These are phyloP conservation scores for Neurospora sp. DNA, from an alignment of 495 filamentous ascomycete genomes.

Conservation along the genomic window DNA sequence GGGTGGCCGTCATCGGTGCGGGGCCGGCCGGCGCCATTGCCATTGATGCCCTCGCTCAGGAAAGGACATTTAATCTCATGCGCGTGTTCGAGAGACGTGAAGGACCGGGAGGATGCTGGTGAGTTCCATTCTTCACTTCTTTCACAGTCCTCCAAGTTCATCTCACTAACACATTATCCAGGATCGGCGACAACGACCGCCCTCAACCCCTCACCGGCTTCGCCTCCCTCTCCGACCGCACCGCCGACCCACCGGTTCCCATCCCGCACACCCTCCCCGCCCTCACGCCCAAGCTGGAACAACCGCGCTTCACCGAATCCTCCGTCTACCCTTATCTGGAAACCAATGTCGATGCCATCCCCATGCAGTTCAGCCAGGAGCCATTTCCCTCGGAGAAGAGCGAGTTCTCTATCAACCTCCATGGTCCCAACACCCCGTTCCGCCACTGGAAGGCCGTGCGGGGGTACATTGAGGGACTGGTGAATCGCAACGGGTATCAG, in stretches of 20 bases:
- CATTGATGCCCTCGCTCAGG: conserved; percentile 46
- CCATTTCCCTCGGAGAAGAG: conserved; percentile 25
- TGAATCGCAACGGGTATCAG: conserved; percentile 24
- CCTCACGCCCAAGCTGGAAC: conserved; percentile 28
- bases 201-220: conserved; percentile 29
- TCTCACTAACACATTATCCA: conserved; percentile 12
- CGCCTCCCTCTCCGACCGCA: conserved; percentile 31
- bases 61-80: conserved; percentile 45
- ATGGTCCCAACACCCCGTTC: conserved; percentile 26
- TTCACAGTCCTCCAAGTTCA: neutral
- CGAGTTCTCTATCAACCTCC: conserved; percentile 17
- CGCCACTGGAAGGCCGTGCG: conserved; percentile 25
- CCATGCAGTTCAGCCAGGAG: conserved; percentile 33
- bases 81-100: conserved; percentile 52
- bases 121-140: neutral
- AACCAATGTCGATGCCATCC: conserved; percentile 28
- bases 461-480: conserved; percentile 23
- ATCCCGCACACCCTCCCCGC: conserved; percentile 39
- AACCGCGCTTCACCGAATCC: conserved; percentile 41
- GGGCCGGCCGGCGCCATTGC: conserved; percentile 51
- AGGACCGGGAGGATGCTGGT: conserved; percentile 50
- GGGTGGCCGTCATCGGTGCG: conserved; percentile 49
- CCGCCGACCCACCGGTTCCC: conserved; percentile 37
- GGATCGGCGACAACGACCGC: conserved; percentile 31
- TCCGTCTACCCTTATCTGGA: conserved; percentile 36